phyloP scores from a whole-genome alignment of 2,329 filamentous ascomycete genomes.

The Bipolaris cookei region DNA sequence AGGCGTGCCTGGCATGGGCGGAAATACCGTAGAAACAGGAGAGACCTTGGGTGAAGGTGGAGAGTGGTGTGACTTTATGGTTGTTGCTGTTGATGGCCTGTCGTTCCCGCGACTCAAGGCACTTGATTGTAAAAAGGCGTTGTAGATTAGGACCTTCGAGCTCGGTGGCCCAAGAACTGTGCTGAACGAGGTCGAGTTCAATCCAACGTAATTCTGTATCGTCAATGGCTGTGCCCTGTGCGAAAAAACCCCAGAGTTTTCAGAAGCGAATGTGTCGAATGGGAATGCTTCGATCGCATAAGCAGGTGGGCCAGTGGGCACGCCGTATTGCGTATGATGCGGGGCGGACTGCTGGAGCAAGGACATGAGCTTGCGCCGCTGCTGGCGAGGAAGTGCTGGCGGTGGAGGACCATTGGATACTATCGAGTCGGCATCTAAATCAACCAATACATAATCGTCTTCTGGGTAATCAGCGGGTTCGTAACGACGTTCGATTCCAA shows the following conservation, averaged over 20 bases:
- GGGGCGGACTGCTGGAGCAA: constrained; percentile 89
- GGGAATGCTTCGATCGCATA: constrained; percentile 95
- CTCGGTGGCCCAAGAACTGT: constrained; percentile 63
- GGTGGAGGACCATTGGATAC: constrained; percentile 80
- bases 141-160: constrained; percentile 76
- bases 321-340: constrained; percentile 84
- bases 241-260: constrained; percentile 81
- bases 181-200: constrained; percentile 88
- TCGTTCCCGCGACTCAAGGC: constrained; percentile 69
- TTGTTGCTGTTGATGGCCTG: constrained; percentile 65
- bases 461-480: constrained; percentile 85
- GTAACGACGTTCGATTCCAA: constrained; percentile 92
- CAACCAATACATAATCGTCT: constrained; percentile 93
- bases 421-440: constrained; percentile 89
- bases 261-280: constrained; percentile 85
- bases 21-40: constrained; percentile 78
- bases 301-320: constrained; percentile 84
- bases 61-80: constrained; percentile 52
- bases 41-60: constrained; percentile 69
- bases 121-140: constrained; percentile 83
- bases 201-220: constrained; percentile 82
- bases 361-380: constrained; percentile 86
- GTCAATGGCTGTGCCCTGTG: constrained; percentile 72
- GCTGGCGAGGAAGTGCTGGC: constrained; percentile 81
- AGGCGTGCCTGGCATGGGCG: constrained; percentile 75